Evolutionary conservation across 176 grass and related monocot genomes (phyloP).

Genomic region (Avena atlantica): DNA sequence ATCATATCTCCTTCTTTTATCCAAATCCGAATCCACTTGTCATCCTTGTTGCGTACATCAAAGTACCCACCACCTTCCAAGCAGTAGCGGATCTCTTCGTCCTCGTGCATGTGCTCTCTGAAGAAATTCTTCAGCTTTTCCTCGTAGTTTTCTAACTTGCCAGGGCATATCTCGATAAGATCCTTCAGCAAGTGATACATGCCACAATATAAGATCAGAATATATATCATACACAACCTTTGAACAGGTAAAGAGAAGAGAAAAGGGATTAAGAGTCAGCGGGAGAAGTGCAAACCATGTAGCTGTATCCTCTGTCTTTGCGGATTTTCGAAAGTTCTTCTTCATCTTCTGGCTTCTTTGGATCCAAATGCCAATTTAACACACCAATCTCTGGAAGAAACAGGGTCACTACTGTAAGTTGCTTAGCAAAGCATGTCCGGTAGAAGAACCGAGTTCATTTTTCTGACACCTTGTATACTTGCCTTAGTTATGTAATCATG

Average conservation of each 20-base stretch:
- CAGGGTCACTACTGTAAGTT: neutral
- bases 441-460: neutral
- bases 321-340: constrained; percentile 77
- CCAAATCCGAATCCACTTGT: constrained; percentile 85
- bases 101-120: constrained; percentile 80
- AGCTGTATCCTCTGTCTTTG: constrained; percentile 82
- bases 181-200: constrained; percentile 55
- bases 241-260: neutral
- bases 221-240: constrained; percentile 27
- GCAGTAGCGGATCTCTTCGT: constrained; percentile 96
- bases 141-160: constrained; percentile 88
- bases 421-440: neutral
- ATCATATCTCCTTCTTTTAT: constrained; percentile 93
- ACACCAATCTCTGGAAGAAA: constrained; percentile 78
- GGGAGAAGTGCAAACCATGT: constrained; percentile 57
- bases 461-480: neutral
- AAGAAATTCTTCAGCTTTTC: constrained; percentile 91
- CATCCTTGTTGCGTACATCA: constrained; percentile 79
- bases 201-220: constrained; percentile 12
- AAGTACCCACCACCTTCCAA: constrained; percentile 91
- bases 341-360: constrained; percentile 70
- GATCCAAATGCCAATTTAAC: constrained; percentile 83
- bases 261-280: neutral
- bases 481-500: constrained; percentile 15
- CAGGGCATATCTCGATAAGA: constrained; percentile 77